Conservation (phyloP, 305 asterid species). For the Fraxinus ornus region DNA sequence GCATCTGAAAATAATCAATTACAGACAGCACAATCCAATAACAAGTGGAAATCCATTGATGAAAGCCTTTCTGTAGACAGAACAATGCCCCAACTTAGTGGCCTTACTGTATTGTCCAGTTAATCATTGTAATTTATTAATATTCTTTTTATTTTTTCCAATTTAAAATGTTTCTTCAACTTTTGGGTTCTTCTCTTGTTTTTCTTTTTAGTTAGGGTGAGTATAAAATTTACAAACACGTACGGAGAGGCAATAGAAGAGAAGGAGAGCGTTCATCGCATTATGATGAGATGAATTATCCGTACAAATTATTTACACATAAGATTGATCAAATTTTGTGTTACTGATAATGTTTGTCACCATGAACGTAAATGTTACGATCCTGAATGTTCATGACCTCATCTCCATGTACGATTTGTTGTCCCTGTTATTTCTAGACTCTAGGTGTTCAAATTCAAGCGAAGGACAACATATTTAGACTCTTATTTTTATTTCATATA, state of each 20-base stretch:
- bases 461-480: background rate
- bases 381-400: background rate
- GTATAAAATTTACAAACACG: conserved; percentile 21
- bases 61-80: conserved; percentile 60
- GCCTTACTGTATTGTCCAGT: conserved; percentile 56
- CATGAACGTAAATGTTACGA: background rate
- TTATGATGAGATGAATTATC: background rate
- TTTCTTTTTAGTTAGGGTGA: conserved; percentile 16
- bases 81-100: conserved; percentile 63
- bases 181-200: background rate
- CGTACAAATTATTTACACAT: conserved; percentile 21
- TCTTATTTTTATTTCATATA: background rate
- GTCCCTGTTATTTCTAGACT: background rate
- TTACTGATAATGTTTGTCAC: conserved; percentile 14
- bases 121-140: conserved; percentile 27
- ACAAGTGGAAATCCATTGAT: conserved; percentile 58
- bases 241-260: conserved; percentile 21
- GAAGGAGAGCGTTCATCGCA: conserved; percentile 7
- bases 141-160: background rate
- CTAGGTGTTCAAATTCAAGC: background rate
- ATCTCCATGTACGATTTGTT: background rate
- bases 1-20: background rate
- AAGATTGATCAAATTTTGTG: conserved; percentile 31
- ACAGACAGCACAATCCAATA: conserved; percentile 24
- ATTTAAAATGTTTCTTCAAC: background rate